These are phyloP conservation scores for Fraxinus quadrangulata DNA, from an alignment of 257 asterid genomes.

Conservation along the genomic window DNA sequence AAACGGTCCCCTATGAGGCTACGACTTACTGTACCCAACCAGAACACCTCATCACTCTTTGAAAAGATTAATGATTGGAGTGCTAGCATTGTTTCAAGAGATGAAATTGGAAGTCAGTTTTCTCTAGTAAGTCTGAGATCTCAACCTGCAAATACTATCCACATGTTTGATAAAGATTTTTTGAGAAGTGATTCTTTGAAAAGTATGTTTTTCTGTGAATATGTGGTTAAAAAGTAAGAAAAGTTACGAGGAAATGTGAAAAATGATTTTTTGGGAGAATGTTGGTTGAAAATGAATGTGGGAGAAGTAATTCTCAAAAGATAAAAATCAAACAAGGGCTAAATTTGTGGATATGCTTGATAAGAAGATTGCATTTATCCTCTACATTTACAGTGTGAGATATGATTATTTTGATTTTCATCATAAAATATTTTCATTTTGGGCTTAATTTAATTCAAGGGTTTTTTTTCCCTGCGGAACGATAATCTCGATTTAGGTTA, in stretches of 20 bases:
- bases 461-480: neutral
- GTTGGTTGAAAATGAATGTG: no score
- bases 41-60: conserved; percentile 27
- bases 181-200: no score
- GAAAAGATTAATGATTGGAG: conserved; percentile 50
- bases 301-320: no score
- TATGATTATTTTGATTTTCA: neutral
- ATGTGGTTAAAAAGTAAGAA: no score
- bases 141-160: neutral
- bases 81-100: conserved; percentile 40
- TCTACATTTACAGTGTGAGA: neutral
- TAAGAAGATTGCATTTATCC: neutral
- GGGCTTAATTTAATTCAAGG: neutral
- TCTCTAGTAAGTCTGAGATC: conserved; percentile 40
- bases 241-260: no score
- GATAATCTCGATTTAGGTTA: neutral
- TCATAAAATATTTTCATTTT: neutral
- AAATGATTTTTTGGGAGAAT: no score
- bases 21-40: conserved; percentile 42
- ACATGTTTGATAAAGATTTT: no score
- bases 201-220: no score
- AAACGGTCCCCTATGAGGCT: conserved; percentile 93
- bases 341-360: neutral
- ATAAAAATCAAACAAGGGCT: no score
- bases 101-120: conserved; percentile 42